These are phyloP conservation scores for Secale cereale DNA, from an alignment of 176 grass and related monocot genomes.

Conservation along the genomic window DNA sequence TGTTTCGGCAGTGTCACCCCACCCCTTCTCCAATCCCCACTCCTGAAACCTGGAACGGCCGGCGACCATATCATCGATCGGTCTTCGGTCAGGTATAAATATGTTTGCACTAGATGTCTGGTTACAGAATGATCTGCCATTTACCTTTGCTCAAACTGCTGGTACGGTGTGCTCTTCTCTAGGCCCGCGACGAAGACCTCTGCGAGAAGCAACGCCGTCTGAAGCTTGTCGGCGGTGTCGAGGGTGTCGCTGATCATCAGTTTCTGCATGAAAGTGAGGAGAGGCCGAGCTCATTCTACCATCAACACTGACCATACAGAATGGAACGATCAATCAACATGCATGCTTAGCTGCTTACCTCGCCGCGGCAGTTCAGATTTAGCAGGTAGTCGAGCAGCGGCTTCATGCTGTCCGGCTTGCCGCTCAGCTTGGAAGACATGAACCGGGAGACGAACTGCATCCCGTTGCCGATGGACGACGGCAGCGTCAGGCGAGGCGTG, in stretches of 20 bases:
- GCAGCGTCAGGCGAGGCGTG: slow-evolving; percentile 60
- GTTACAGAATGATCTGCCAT: neutral
- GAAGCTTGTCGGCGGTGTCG: slow-evolving; percentile 82
- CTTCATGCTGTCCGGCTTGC: slow-evolving; percentile 63
- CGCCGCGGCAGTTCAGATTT: slow-evolving; percentile 51
- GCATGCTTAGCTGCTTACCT: slow-evolving; percentile 38
- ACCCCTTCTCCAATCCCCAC: slow-evolving; percentile 96
- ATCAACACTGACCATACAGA: neutral
- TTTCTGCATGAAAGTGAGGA: slow-evolving; percentile 50
- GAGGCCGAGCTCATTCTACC: neutral
- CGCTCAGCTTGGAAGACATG: slow-evolving; percentile 57
- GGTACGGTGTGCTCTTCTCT: slow-evolving; percentile 61
- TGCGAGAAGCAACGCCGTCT: slow-evolving; percentile 75
- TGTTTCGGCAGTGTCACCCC: slow-evolving; percentile 74
- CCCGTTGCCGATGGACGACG: slow-evolving; percentile 84
- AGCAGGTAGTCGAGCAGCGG: slow-evolving; percentile 78
- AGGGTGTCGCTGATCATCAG: slow-evolving; percentile 77
- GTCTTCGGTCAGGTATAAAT: neutral
- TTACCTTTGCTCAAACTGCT: slow-evolving; percentile 88
- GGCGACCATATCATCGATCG: neutral
- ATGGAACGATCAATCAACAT: neutral
- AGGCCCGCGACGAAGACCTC: slow-evolving; percentile 58
- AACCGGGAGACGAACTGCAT: slow-evolving; percentile 72
- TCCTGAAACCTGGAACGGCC: slow-evolving; percentile 69
- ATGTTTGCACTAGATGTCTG: neutral